These are phyloP conservation scores for Lentinula raphanica DNA, from an alignment of 768 basidiomycete species.

Conservation along the genomic window DNA sequence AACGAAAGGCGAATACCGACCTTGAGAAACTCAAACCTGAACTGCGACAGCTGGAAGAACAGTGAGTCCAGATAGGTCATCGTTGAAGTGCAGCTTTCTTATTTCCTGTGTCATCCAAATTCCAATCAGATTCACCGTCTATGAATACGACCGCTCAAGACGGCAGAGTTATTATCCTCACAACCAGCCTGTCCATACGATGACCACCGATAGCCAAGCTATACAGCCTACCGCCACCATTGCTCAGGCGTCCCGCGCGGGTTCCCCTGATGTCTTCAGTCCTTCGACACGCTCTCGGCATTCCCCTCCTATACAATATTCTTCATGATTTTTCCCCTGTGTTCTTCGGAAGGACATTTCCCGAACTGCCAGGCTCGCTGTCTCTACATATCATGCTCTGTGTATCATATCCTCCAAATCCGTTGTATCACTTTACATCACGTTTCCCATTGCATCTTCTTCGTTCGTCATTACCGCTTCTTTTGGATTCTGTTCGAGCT, in stretches of 20 bases:
- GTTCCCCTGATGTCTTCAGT: slow-evolving; percentile 26
- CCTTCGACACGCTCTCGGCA: not conserved
- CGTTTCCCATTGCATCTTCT: not conserved
- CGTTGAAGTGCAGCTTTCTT: too few relatives aligned
- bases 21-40: slow-evolving; percentile 88
- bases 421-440: not conserved
- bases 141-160: slow-evolving; percentile 71
- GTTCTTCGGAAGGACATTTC: not conserved
- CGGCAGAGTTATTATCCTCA: slow-evolving; percentile 87
- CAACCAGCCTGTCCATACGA: slow-evolving; percentile 50
- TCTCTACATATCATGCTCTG: not conserved
- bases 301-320: not conserved
- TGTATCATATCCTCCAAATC: not conserved
- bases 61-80: slow-evolving; percentile 49
- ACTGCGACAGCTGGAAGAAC: slow-evolving; percentile 87
- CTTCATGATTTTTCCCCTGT: not conserved
- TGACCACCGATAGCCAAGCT: slow-evolving; percentile 13
- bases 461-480: not conserved
- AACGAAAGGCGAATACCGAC: slow-evolving; percentile 84
- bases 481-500: not conserved
- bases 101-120: not conserved
- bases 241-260: slow-evolving; percentile 35
- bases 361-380: not conserved
- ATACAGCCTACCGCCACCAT: slow-evolving; percentile 34
- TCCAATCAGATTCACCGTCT: slow-evolving; percentile 71